Evolutionary conservation across 2,329 filamentous ascomycete genomes (phyloP).

Genomic region (Teratosphaeria destructans): DNA sequence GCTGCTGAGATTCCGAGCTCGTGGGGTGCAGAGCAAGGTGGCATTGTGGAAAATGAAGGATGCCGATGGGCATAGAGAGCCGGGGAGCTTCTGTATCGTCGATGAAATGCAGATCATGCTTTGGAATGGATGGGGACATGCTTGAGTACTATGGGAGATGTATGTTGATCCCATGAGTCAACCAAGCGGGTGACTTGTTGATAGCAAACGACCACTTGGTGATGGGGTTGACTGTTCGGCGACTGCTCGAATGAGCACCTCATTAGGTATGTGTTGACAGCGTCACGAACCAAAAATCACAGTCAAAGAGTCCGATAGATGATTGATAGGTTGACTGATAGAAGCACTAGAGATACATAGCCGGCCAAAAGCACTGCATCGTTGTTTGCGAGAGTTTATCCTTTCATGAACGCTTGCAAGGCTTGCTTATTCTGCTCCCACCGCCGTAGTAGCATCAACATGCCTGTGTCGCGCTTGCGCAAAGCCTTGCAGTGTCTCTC

Average conservation of each 20-base stretch:
- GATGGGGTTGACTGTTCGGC: too few species aligned
- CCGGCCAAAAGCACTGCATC: neutral
- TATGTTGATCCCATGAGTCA: too few species aligned
- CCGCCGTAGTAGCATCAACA: constrained; percentile 11
- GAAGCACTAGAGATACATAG: neutral
- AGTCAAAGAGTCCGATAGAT: too few species aligned
- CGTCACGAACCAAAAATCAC: too few species aligned
- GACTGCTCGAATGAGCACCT: too few species aligned
- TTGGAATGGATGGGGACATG: constrained; percentile 28
- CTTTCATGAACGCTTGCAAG: constrained; percentile 6
- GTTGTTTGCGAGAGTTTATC: neutral
- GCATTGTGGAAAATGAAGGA: constrained; percentile 5
- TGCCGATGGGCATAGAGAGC: constrained; percentile 11
- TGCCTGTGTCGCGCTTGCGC: neutral
- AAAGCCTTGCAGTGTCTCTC: constrained; percentile 3
- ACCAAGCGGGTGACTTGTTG: too few species aligned
- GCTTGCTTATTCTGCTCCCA: constrained; percentile 30
- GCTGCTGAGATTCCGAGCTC: neutral
- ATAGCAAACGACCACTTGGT: too few species aligned
- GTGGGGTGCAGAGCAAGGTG: neutral
- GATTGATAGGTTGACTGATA: too few species aligned
- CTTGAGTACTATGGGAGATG: constrained; percentile 11
- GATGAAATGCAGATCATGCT: constrained; percentile 31
- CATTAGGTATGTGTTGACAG: too few species aligned
- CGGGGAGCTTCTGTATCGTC: constrained; percentile 24